Evolutionary conservation across 306 rosid species (phyloP).

Genomic region (Erythrophleum fordii): DNA sequence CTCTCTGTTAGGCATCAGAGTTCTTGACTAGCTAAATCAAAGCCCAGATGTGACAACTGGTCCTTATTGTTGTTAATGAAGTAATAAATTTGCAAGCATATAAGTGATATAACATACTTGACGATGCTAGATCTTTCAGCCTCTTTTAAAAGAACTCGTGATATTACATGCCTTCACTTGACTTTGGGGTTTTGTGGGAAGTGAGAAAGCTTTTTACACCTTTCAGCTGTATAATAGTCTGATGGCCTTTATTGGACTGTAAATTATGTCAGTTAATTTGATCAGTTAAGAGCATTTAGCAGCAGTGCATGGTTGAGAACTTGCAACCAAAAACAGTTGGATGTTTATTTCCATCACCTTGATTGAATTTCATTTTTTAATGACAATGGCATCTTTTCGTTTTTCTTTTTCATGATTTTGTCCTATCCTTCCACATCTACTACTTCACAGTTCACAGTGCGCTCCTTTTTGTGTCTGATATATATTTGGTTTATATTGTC

Average conservation of each 20-base stretch:
- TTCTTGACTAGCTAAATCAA: too few species aligned
- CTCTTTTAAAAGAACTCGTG: conserved; percentile 2
- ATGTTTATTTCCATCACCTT: conserved; percentile 2
- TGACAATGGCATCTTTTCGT: conserved; percentile 10
- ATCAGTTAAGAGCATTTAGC: conserved; percentile 19
- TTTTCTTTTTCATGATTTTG: background rate
- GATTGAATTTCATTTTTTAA: conserved; percentile 13
- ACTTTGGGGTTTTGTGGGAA: conserved; percentile 14
- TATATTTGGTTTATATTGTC: conserved; percentile 37
- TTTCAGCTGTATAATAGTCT: background rate
- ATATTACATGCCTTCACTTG: conserved; percentile 19
- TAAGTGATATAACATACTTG: too few species aligned
- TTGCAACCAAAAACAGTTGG: conserved; percentile 6
- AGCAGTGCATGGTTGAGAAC: conserved; percentile 10
- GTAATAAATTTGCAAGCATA: too few species aligned
- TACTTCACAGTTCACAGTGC: background rate
- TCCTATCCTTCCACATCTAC: conserved; percentile 9
- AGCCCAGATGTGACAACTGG: too few species aligned
- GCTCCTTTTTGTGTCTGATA: conserved; percentile 16
- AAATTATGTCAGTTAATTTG: background rate
- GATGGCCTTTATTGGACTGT: background rate
- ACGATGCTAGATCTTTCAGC: background rate
- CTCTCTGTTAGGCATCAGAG: too few species aligned
- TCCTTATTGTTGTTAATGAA: too few species aligned
- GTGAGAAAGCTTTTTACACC: background rate